Percentiles rank a stretch among this genome's conserved stretches.
These are phyloP conservation scores for Serendipita indica DNA, from an alignment of 768 basidiomycete genomes.

Conservation along the genomic window DNA sequence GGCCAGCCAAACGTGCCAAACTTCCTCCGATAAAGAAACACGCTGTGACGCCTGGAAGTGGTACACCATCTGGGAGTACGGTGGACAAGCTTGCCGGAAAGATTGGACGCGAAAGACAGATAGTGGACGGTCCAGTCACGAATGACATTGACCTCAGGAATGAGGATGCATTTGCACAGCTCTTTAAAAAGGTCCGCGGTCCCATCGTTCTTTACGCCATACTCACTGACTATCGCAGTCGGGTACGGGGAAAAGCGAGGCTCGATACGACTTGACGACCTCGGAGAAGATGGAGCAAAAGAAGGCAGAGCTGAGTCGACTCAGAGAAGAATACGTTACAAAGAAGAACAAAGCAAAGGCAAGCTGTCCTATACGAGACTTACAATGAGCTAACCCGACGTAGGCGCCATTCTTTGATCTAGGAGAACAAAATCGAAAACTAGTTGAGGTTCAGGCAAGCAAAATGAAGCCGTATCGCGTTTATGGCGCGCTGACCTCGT, in stretches of 20 bases:
- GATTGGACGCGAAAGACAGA: conserved; percentile 3
- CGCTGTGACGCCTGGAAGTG: too few relatives aligned
- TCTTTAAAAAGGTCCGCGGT: neutral
- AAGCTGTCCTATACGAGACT: neutral
- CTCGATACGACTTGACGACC: neutral
- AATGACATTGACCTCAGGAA: neutral
- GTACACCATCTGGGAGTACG: too few relatives aligned
- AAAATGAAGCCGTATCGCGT: neutral
- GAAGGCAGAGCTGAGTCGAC: neutral
- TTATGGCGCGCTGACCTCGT: neutral
- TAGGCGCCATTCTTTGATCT: neutral
- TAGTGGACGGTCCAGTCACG: conserved; percentile 1
- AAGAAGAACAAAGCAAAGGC: neutral
- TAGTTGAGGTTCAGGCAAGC: neutral
- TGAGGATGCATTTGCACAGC: neutral
- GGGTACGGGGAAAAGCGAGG: neutral
- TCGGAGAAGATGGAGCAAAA: conserved; percentile 4
- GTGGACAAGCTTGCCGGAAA: neutral
- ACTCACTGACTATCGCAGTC: neutral
- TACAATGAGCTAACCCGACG: neutral
- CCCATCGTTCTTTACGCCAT: neutral
- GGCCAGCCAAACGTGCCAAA: neutral
- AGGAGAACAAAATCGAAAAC: conserved; percentile 1
- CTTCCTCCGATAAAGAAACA: too few relatives aligned
- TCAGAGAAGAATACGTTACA: conserved; percentile 1